These are phyloP conservation scores for Eucalyptus cladocalyx DNA, from an alignment of 345 rosid species.

Conservation along the genomic window DNA sequence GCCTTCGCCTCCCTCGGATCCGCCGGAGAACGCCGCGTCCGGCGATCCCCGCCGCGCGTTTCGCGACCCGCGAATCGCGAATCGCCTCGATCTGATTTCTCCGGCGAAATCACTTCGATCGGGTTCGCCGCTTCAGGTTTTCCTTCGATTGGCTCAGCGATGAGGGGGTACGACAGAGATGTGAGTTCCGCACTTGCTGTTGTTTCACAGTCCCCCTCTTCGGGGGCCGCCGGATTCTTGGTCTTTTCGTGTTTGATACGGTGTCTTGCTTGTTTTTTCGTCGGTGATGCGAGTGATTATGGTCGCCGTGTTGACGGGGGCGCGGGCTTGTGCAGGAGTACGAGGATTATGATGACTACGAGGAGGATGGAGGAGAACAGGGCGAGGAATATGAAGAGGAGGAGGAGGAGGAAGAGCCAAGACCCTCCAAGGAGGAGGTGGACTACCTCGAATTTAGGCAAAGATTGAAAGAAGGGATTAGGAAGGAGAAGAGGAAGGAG, in stretches of 20 bases:
- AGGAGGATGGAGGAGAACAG: slow-evolving; percentile 27
- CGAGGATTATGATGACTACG: slow-evolving; percentile 45
- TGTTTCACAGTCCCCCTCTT: neutral
- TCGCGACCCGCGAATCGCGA: neutral
- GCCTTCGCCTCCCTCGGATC: neutral
- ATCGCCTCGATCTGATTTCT: neutral
- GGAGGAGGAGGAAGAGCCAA: slow-evolving; percentile 24
- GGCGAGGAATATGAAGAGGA: slow-evolving; percentile 13
- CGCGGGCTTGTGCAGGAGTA: slow-evolving; percentile 1
- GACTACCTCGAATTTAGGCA: slow-evolving; percentile 63
- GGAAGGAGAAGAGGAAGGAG: slow-evolving; percentile 33
- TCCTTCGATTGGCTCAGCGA: slow-evolving; percentile 1
- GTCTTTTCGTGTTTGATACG: neutral
- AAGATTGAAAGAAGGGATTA: slow-evolving; percentile 46
- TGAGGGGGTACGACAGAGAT: slow-evolving; percentile 34
- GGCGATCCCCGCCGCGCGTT: neutral
- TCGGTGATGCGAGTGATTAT: neutral
- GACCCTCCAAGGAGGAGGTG: slow-evolving; percentile 39
- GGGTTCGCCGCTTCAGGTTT: neutral
- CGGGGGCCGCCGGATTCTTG: neutral
- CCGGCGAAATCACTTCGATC: neutral
- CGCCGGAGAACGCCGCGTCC: neutral
- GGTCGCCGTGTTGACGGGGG: slow-evolving; percentile 3
- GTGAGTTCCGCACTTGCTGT: slow-evolving; percentile 6
- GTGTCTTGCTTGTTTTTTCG: neutral